Conservation (phyloP, 768 basidiomycete species). For the Cytidiella melzeri region DNA sequence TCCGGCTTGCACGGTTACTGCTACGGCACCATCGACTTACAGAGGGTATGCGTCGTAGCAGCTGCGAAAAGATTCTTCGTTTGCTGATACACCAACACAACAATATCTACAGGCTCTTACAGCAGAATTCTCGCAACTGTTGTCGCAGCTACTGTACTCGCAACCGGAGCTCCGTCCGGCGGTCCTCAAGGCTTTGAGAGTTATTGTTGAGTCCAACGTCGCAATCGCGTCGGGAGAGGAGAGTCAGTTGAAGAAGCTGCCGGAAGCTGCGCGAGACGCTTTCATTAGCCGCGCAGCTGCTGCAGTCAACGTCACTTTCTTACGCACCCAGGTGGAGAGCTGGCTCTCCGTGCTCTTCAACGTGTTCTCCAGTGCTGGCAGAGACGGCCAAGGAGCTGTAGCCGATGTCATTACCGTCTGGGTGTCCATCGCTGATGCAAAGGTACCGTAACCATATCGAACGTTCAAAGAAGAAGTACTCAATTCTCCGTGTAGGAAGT, state of each 20-base stretch:
- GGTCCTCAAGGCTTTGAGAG: slow-evolving; percentile 75
- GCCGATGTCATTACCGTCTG: slow-evolving; percentile 88
- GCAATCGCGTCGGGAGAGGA: slow-evolving; percentile 38
- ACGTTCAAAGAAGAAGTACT: background rate
- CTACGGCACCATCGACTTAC: slow-evolving; percentile 69
- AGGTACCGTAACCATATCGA: slow-evolving; percentile 36
- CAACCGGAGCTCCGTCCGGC: slow-evolving; percentile 80
- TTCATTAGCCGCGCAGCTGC: slow-evolving; percentile 54
- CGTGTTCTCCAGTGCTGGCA: slow-evolving; percentile 82
- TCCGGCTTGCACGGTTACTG: slow-evolving; percentile 88
- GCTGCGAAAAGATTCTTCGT: background rate
- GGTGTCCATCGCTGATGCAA: slow-evolving; percentile 70
- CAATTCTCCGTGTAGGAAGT: slow-evolving; percentile 47
- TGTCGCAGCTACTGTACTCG: slow-evolving; percentile 89
- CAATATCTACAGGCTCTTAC: slow-evolving; percentile 55
- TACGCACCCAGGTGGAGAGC: slow-evolving; percentile 78
- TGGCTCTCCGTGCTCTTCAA: slow-evolving; percentile 97
- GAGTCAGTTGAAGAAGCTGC: slow-evolving; percentile 22
- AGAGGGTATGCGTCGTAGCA: slow-evolving; percentile 40
- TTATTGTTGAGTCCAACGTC: slow-evolving; percentile 76
- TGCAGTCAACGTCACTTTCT: slow-evolving; percentile 57
- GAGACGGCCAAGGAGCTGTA: slow-evolving; percentile 67
- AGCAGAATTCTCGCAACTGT: slow-evolving; percentile 75
- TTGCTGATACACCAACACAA: background rate
- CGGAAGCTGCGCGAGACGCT: slow-evolving; percentile 23